Base-by-base conservation (phyloP, 1,139 yeast genomes). In the Sugiyamaella novakii region DNA sequence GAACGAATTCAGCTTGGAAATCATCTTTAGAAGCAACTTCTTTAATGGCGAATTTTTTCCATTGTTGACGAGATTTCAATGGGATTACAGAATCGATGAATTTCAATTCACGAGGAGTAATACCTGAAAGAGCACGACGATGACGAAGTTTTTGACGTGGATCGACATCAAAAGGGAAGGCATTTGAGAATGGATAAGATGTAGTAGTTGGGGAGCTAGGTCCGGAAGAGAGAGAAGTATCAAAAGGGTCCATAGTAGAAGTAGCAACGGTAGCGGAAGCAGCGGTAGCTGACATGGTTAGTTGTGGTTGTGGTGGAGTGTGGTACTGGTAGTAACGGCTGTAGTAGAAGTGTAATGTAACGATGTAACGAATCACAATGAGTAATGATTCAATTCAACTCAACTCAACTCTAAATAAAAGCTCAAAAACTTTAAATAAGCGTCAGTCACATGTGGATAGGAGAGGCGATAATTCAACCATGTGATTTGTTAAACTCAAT, bases 91-190 rank as follows among this genome's bases (percentile, higher is more conserved):
- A 81, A 66, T 88, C 96, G 62, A 86, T 82, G 36, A 87, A 80
- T 63, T 84, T 81, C 61, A 89, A 85, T 67, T 89, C 96, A 59
- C 87, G 85, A 15, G 96, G 96, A 11, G 95, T 83, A 69, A 88
- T 86, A 36, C 97, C 97, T 1, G 96, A 87, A 63, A 87, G 77
- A 49, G 96, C 82, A 63, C 96, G 78, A 62, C 62, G 60, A 54
- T 66, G 70, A 15, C 67, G 57, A 35, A 59, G 47, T 29, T 54
- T 51, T 38, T 56, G 55, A 18, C 50, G 39, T 30, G 55, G 56
- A 29, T 48, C 46, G 30, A 48, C 58, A 25, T 56, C 59, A 29
- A 44, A 43, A 8, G 53, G 52, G 30, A 44, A 49, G 11, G 42
- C 49, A 17, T 33, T 15, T n/a, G 42, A 30, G 28, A 43, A 34